Conservation (phyloP, 768 basidiomycete genomes). For the Calocera cornea region DNA sequence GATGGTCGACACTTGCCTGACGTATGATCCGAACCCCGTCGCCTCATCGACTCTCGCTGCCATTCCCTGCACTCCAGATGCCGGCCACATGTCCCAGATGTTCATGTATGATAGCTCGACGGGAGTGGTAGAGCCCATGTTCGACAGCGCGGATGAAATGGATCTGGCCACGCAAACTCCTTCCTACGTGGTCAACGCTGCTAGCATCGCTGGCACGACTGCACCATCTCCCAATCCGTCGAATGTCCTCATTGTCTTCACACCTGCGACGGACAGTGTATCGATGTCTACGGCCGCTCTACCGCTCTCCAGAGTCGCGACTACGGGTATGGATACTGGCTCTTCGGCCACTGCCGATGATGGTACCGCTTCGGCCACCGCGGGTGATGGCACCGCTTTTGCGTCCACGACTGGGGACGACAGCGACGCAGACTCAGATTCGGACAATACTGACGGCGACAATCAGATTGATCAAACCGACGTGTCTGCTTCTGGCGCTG, state of each 20-base stretch:
- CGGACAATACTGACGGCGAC: too few relatives aligned
- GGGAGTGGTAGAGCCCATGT: not conserved
- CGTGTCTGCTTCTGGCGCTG: not conserved
- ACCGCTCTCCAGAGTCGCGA: not conserved
- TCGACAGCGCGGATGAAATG: not conserved
- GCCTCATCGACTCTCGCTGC: not conserved
- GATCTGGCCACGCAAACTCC: not conserved
- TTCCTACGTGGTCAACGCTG: not conserved
- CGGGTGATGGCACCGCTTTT: not conserved
- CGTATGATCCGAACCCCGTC: not conserved
- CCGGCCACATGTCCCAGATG: not conserved
- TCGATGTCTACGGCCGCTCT: not conserved
- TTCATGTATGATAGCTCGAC: conserved; percentile 1
- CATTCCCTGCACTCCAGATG: not conserved
- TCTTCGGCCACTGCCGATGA: not conserved
- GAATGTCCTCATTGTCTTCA: not conserved
- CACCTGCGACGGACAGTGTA: not conserved
- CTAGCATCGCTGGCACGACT: not conserved
- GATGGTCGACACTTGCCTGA: conserved; percentile 1
- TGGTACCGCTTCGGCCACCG: not conserved
- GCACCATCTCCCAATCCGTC: not conserved
- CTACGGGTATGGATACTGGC: not conserved
- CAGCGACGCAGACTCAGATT: not conserved
- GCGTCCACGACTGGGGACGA: not conserved
- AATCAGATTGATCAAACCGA: not conserved